Conservation (phyloP, 805 yeast species). For the Candida sphagnicola region DNA sequence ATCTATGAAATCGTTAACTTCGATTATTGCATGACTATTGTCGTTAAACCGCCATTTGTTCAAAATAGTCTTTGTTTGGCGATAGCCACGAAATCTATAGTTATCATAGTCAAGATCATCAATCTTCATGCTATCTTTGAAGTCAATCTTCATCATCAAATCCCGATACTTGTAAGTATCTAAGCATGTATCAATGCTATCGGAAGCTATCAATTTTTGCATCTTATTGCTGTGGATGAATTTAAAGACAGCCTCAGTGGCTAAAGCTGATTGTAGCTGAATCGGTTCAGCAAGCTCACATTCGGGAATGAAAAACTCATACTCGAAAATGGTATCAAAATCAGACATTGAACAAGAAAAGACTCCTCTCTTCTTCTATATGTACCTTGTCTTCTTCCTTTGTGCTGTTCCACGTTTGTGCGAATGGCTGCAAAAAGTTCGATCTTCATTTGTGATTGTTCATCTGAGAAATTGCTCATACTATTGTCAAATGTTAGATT, state of each 20-base stretch:
- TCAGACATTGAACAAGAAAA: too few species aligned
- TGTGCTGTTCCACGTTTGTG: not conserved
- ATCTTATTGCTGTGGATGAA: not conserved
- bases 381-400: too few species aligned
- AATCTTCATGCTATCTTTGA: conserved; percentile 2
- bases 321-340: not conserved
- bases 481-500: not conserved
- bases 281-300: not conserved
- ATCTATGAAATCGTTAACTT: conserved; percentile 11
- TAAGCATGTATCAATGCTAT: not conserved
- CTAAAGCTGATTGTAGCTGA: not conserved
- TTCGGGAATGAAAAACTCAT: not conserved
- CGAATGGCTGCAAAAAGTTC: not conserved
- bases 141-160: conserved; percentile 4
- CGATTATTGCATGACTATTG: conserved; percentile 5
- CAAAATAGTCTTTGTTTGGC: not conserved
- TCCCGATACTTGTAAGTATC: not conserved
- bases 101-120: conserved; percentile 7
- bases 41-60: conserved; percentile 6
- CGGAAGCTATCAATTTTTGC: not conserved
- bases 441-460: not conserved
- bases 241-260: not conserved
- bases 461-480: not conserved
- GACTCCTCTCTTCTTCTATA: too few species aligned
- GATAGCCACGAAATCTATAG: conserved; percentile 4